Conservation (phyloP, 306 rosid species). For the Hippophae tibetana region DNA sequence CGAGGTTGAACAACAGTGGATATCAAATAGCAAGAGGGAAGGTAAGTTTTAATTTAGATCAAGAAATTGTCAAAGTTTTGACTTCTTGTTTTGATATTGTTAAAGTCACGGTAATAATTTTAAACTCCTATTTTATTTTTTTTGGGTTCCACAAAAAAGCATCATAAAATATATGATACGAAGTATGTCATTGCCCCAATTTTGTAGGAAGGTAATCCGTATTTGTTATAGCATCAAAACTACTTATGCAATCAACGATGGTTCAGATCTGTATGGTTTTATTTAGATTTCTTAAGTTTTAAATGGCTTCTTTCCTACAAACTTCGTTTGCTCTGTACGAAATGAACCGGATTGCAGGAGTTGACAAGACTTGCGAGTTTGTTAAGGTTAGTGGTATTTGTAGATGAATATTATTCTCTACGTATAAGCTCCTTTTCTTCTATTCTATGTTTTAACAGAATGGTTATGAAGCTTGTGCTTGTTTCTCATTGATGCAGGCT, state of each 20-base stretch:
- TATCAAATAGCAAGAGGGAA: slow-evolving; percentile 85
- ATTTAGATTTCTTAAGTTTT: not conserved
- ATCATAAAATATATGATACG: too few species aligned
- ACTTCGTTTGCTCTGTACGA: slow-evolving; percentile 35
- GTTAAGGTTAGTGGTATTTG: slow-evolving; percentile 53
- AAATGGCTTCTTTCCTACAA: slow-evolving; percentile 9
- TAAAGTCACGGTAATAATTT: too few species aligned
- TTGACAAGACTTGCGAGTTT: slow-evolving; percentile 62
- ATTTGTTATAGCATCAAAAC: too few species aligned
- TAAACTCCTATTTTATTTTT: too few species aligned
- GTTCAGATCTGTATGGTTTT: not conserved
- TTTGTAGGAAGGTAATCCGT: too few species aligned
- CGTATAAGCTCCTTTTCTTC: slow-evolving; percentile 4
- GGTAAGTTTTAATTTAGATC: slow-evolving; percentile 27
- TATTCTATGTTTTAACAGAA: not conserved
- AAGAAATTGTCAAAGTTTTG: not conserved
- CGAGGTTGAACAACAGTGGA: slow-evolving; percentile 92
- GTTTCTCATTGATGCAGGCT: slow-evolving; percentile 50
- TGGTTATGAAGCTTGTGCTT: slow-evolving; percentile 2
- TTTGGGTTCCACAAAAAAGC: too few species aligned
- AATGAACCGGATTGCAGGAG: slow-evolving; percentile 52
- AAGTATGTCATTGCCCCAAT: too few species aligned
- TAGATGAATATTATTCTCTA: slow-evolving; percentile 13
- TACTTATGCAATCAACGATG: not conserved
- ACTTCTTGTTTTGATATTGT: slow-evolving; percentile 5